These are phyloP conservation scores for Epithele typhae DNA, from an alignment of 768 basidiomycete genomes.

Conservation along the genomic window DNA sequence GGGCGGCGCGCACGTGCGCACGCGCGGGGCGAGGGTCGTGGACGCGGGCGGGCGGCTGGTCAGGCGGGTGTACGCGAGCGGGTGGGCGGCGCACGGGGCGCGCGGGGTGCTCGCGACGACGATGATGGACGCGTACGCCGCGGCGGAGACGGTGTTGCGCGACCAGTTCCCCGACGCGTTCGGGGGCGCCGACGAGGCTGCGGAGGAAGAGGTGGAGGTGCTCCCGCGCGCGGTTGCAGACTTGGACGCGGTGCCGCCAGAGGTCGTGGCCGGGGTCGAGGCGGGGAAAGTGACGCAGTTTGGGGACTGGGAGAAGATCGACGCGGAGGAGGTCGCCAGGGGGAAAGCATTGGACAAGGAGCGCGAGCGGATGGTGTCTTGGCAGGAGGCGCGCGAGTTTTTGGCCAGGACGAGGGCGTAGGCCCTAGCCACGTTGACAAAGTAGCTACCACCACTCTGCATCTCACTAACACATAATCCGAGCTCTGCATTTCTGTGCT, in stretches of 20 bases:
- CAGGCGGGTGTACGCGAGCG: conserved; percentile 80
- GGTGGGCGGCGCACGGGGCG: conserved; percentile 92
- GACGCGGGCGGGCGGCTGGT: conserved; percentile 31
- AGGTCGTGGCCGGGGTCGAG: conserved; percentile 38
- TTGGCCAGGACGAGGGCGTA: conserved; percentile 9
- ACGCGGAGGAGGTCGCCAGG: conserved; percentile 63
- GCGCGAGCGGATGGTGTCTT: conserved; percentile 66
- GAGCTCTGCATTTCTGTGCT: no score
- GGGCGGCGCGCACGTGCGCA: conserved; percentile 57
- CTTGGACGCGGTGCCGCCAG: conserved; percentile 44
- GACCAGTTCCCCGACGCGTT: conserved; percentile 39
- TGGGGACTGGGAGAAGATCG: conserved; percentile 69
- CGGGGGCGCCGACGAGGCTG: conserved; percentile 7
- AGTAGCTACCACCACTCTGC: no score
- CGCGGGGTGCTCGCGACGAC: conserved; percentile 89
- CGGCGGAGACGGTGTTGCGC: conserved; percentile 64
- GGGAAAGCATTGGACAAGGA: conserved; percentile 62
- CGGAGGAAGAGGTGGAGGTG: conserved; percentile 13
- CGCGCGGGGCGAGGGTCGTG: conserved; percentile 45
- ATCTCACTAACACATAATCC: no score
- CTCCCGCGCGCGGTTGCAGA: conserved; percentile 27
- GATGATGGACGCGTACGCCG: conserved; percentile 86
- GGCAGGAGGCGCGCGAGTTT: conserved; percentile 49
- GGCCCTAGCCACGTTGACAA: no score
- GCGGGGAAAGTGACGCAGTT: conserved; percentile 54